Percentiles rank a stretch among this genome's conserved stretches.
Conservation (phyloP, 768 basidiomycete genomes). For the Amanita subjunquillea region DNA sequence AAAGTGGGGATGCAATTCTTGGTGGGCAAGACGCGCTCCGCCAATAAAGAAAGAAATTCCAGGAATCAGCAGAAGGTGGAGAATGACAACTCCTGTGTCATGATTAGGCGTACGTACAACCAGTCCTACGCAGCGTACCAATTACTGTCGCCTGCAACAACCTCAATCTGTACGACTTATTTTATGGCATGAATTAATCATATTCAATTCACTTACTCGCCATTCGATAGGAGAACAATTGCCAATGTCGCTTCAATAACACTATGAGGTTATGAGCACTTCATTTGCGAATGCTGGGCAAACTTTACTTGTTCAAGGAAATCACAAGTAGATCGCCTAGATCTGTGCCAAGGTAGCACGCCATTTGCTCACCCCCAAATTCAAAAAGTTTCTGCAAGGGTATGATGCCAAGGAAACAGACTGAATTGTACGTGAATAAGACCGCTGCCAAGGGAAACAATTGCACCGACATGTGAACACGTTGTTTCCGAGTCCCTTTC, state of each 20-base stretch:
- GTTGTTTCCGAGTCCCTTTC: constrained; percentile 16
- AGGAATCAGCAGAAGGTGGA: constrained; percentile 64
- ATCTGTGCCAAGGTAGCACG: constrained; percentile 47
- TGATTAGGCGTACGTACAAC: neutral
- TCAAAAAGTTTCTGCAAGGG: constrained; percentile 60
- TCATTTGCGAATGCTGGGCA: neutral
- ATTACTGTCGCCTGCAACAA: constrained; percentile 62
- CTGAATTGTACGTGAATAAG: constrained; percentile 19
- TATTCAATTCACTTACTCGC: constrained; percentile 43
- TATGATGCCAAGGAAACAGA: constrained; percentile 56
- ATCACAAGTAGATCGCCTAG: constrained; percentile 60
- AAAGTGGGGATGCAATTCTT: constrained; percentile 56
- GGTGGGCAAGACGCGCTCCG: constrained; percentile 56
- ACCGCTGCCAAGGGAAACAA: neutral
- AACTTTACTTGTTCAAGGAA: constrained; percentile 55
- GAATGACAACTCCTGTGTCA: constrained; percentile 50
- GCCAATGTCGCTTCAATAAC: constrained; percentile 65
- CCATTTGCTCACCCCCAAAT: constrained; percentile 48
- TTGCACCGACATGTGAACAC: constrained; percentile 35
- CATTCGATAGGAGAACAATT: constrained; percentile 56
- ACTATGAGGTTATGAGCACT: constrained; percentile 21
- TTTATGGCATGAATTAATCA: neutral
- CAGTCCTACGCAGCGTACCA: constrained; percentile 24
- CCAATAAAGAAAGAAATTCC: constrained; percentile 64
- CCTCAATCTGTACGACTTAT: constrained; percentile 30